Base-by-base conservation (phyloP, 345 rosid genomes). In the Populus davidiana region DNA sequence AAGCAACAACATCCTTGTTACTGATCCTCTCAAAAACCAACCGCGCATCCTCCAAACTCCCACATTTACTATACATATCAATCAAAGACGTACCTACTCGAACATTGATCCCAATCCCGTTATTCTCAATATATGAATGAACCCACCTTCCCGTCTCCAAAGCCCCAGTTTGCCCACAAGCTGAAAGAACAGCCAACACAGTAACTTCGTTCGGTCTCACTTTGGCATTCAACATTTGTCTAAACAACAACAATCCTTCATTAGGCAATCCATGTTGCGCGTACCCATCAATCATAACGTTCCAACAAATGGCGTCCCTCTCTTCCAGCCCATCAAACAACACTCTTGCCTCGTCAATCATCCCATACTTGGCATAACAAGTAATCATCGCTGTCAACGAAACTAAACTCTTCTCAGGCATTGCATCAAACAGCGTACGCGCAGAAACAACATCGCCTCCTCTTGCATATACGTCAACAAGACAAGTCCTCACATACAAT, bases 61-160 rank as follows among this genome's bases (percentile, higher is more conserved):
- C 97, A 52, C 97, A 92, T 77, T 91, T 92, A 68, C 93, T 80
- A 50, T 94, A 94, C 97, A 92, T 92, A 61, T 90, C 91, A 63
- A 94, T 82, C 80, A 92, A 72, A 72, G 96, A 92, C 66, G 87
- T 86, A 25, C 79, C 89, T 12, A 90, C 82, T 62, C 71, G 84
- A 71, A 61, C 85, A 81, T 83, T 86, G 27, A 83, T 56, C 69
- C 77, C 66, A 72, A 88, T 85, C 65, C 80, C 80, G 41, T 68
- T 75, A 65, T 81, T 83, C 71, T 80, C 67, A 49, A 85, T 49
- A 70, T 82, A 90, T 0, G 89, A 86, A 88, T 94, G 96, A 72
- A 92, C 77, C 98, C 96, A 92, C 56, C 87, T 85, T 13, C 96
- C 98, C 8, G 88, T 85, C 70, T 89, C 95, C 59, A 91, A 76